Evolutionary conservation across 2,329 filamentous ascomycete species (phyloP).

Genomic region (Fusarium sambucinum): DNA sequence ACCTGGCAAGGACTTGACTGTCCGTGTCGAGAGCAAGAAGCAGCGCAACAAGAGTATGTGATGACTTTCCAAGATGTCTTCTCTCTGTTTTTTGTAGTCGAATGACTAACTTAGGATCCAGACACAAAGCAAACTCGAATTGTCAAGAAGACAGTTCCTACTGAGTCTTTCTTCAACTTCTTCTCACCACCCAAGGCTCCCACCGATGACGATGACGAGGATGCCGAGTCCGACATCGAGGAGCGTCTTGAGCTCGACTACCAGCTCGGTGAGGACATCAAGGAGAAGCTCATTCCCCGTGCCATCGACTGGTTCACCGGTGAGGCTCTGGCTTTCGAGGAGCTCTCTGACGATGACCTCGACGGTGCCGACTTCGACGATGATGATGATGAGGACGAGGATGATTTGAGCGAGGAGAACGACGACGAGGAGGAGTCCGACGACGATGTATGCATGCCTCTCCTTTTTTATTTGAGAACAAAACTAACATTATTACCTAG

Average conservation of each 20-base stretch:
- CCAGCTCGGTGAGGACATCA: conserved; percentile 98
- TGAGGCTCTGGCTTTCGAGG: conserved; percentile 96
- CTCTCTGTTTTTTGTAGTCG: not conserved
- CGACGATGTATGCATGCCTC: conserved; percentile 71
- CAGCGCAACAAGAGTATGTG: conserved; percentile 97
- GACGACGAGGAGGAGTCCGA: conserved; percentile 86
- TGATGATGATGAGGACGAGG: conserved; percentile 93
- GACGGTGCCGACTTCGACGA: conserved; percentile 88
- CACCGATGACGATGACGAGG: conserved; percentile 75
- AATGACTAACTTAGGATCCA: conserved; percentile 55
- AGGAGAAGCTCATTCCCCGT: conserved; percentile 98
- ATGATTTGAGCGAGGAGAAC: conserved; percentile 84
- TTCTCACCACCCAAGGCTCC: conserved; percentile 95
- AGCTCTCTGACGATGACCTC: conserved; percentile 84
- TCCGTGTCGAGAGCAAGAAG: conserved; percentile 98
- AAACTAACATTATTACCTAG: conserved; percentile 58
- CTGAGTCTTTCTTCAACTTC: conserved; percentile 99
- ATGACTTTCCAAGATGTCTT: not conserved
- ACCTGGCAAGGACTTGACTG: conserved; percentile 89
- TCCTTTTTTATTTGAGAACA: not conserved
- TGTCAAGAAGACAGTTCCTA: conserved; percentile 98
- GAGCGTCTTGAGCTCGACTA: conserved; percentile 98
- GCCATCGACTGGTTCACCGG: conserved; percentile 99
- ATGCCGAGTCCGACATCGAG: conserved; percentile 90
- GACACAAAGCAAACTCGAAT: conserved; percentile 99